These are phyloP conservation scores for Phycomyces nitens DNA, from an alignment of 192 early-diverging fungal species.

Conservation along the genomic window DNA sequence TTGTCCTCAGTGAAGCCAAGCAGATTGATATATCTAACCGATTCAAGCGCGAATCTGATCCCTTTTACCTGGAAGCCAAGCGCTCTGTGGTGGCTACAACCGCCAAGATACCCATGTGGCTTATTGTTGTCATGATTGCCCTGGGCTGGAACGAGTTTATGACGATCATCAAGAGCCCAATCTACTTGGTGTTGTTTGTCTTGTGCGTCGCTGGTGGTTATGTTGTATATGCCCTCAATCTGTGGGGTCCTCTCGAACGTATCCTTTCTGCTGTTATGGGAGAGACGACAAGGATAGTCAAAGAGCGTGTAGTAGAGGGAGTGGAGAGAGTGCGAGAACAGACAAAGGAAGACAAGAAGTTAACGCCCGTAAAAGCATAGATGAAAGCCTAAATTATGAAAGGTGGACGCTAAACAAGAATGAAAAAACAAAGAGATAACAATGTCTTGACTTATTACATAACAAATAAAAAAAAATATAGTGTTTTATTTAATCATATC, in stretches of 20 bases:
- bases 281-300: slow-evolving; percentile 38
- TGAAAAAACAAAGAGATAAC: not conserved
- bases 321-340: slow-evolving; percentile 30
- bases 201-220: slow-evolving; percentile 57
- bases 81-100: slow-evolving; percentile 87
- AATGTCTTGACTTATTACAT: not conserved
- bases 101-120: slow-evolving; percentile 84
- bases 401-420: not conserved
- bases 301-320: slow-evolving; percentile 29
- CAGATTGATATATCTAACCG: slow-evolving; percentile 69
- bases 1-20: slow-evolving; percentile 56
- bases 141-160: slow-evolving; percentile 98
- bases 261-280: slow-evolving; percentile 35
- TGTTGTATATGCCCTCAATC: slow-evolving; percentile 60
- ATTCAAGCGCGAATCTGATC: slow-evolving; percentile 89
- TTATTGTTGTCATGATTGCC: slow-evolving; percentile 69
- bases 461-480: not conserved
- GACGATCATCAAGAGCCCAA: slow-evolving; percentile 77
- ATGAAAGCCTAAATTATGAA: not conserved
- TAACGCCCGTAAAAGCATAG: not conserved
- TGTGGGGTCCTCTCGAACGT: slow-evolving; percentile 63
- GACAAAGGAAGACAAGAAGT: not conserved
- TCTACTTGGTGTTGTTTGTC: slow-evolving; percentile 69
- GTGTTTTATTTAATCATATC: not conserved
- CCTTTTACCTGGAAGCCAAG: slow-evolving; percentile 93